Conservation (phyloP, 2,329 filamentous ascomycete genomes). For the Colletotrichum filicis region DNA sequence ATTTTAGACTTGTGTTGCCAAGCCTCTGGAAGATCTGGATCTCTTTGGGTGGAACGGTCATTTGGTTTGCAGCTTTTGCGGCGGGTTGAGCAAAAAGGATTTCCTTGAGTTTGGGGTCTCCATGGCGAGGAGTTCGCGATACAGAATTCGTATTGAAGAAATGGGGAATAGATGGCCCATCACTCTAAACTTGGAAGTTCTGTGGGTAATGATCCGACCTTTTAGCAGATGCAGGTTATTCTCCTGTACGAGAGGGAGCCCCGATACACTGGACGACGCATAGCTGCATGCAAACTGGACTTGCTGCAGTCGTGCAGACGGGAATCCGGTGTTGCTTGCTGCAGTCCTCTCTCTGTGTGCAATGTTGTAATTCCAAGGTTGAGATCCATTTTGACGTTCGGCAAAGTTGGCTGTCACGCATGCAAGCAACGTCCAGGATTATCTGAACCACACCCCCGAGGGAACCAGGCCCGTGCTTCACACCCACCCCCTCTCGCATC, state of each 20-base stretch:
- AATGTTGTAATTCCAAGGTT: not conserved
- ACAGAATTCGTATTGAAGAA: conserved; percentile 12
- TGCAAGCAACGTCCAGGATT: conserved; percentile 4
- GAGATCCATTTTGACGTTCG: conserved; percentile 6
- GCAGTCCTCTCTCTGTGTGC: not conserved
- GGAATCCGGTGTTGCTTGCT: conserved; percentile 6
- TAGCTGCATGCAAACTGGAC: not conserved
- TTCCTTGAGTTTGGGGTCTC: not conserved
- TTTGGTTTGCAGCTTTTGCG: not conserved
- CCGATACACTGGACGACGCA: conserved; percentile 2
- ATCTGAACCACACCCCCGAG: conserved; percentile 15
- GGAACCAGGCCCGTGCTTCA: conserved; percentile 11
- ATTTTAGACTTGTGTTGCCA: conserved; percentile 28
- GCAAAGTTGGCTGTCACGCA: conserved; percentile 26
- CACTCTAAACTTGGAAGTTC: conserved; percentile 6
- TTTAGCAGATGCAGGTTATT: not conserved
- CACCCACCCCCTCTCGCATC: not conserved
- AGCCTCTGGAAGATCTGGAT: conserved; percentile 19
- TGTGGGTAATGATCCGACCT: conserved; percentile 2
- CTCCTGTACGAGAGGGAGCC: not conserved
- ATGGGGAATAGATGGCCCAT: not conserved
- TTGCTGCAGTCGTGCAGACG: not conserved
- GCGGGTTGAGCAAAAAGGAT: not conserved
- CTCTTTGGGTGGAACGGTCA: not conserved
- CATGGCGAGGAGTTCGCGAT: not conserved